Evolutionary conservation across 441 rosid genomes (phyloP), one percentile per base, ranked within the genome.

Genomic region (Pelargonium citronellum): DNA sequence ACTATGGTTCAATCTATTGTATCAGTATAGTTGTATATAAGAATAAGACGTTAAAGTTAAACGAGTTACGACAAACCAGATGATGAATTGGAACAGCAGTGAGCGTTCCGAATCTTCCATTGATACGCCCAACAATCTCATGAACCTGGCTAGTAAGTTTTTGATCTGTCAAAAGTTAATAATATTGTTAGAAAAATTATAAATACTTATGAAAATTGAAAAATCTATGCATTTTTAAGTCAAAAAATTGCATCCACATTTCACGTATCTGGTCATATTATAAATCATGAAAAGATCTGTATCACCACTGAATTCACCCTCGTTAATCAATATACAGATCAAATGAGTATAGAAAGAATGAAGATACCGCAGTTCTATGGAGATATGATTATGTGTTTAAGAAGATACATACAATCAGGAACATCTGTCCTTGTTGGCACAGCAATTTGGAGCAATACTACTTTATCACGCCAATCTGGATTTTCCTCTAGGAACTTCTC

Each of bases 361-460:
- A 66, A 65, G 66, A 47, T 73, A 16, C 17, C 4, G 60, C 27
- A 57, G 19, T 57, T 57, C 27, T 57, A 57, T 57, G 62, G 13
- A 57, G 62, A 9, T 7, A 8, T 15, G 30, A 19, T 39, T 7
- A 39, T 39, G 43, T 57, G 67, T 77, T 49, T 69, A 65, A 27
- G 66, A 76, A 76, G 79, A 76, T 70, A 65, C 90, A 16, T 89
- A 92, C 99, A 95, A 78, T 95, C 99, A 70, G 99, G 96, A 79
- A 95, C 99, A 80, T 95, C 99, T 70, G 99, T 95, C 81, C 99
- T 90, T 79, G 99, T 95, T 61, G 99, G 99, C 79, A 95, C 99
- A 0, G 99, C 99, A 82, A 95, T 95, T 82, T 95, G 99, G 77
- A 95, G 83, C 73, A 95, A 73, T 71, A 95, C 99, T 78, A 95